Percentiles rank a stretch among this genome's conserved stretches.
Conservation (phyloP, 202 grass and related monocot species). For the Carex arenaria region DNA sequence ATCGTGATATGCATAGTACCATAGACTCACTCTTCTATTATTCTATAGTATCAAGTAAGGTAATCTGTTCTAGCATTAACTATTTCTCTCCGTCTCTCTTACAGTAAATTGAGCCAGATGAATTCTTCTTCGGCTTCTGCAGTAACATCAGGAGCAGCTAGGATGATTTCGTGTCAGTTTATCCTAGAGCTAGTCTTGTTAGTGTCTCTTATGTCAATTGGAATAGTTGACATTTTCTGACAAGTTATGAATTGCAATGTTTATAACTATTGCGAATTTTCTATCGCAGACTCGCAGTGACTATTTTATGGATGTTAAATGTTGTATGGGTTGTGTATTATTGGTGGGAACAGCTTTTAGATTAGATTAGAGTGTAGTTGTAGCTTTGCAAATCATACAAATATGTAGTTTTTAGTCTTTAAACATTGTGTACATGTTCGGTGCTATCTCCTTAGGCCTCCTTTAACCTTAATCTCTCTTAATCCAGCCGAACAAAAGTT, state of each 20-base stretch:
- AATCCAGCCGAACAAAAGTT: too few species aligned
- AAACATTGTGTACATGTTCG: neutral
- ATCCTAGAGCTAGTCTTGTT: neutral
- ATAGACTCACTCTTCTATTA: neutral
- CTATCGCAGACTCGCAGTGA: neutral
- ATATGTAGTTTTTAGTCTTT: neutral
- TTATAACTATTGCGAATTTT: neutral
- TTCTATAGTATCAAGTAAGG: too few species aligned
- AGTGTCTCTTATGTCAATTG: neutral
- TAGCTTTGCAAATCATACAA: neutral
- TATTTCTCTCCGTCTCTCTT: neutral
- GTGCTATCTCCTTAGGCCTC: too few species aligned
- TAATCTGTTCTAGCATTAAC: neutral
- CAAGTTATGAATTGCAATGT: neutral
- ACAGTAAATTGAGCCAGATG: constrained; percentile 7
- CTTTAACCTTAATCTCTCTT: too few species aligned
- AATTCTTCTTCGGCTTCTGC: neutral
- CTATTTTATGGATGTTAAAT: neutral
- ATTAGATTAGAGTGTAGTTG: neutral
- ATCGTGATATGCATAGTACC: too few species aligned
- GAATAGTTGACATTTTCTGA: neutral
- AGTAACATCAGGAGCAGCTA: neutral
- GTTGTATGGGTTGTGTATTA: neutral
- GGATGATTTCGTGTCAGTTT: neutral
- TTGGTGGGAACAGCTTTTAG: neutral